Evolutionary conservation across 2,329 filamentous ascomycete genomes (phyloP), one percentile per base, ranked within the genome.

Genomic region (Aspergillus quadricinctus): DNA sequence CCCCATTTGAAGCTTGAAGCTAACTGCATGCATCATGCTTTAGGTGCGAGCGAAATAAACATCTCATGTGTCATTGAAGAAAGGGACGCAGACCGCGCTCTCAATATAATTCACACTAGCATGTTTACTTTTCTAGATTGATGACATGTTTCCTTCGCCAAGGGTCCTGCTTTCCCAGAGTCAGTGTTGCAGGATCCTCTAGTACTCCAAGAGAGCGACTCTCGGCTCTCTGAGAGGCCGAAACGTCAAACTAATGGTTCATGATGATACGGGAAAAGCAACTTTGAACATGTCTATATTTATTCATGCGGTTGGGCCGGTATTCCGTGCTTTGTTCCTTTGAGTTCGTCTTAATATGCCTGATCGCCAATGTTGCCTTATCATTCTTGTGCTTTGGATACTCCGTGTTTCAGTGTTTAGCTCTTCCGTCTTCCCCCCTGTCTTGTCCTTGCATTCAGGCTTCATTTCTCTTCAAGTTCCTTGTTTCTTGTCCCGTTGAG

Each of bases 21-120:
- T 64, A 52, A 64, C 52, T 45, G 25, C 27, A 49, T 60, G 43
- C 58, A 59, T 41, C 55, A 52, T 51, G 53, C 52, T 64, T 25
- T 64, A 96, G 92, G 92, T 67, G 94, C 94, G 27, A 97, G 92
- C 72, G 94, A 99, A 79, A 99, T 99, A 77, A 99, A 97, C 74
- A 99, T 99, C 58, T 96, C 92, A 10, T 99, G 94, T 70, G 94
- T 99, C 48, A 96, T 99, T 71, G 91, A 95, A 67, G 90, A 91
- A 64, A 82, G 87, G 63, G 92, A 97, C 70, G 92, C 94, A 23
- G 91, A 92, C 64, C 86, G 94, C 64, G 94, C 94, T 31, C 88
- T 99, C 81, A 97, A 95, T 72, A 91, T 97, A 68, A 82, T 99
- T 62, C 94, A 99, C 73, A 97, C 94, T 21, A 93, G 92, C 77